Base-by-base conservation (phyloP, 805 yeast genomes). In the Zygotorulaspora chibaensis region DNA sequence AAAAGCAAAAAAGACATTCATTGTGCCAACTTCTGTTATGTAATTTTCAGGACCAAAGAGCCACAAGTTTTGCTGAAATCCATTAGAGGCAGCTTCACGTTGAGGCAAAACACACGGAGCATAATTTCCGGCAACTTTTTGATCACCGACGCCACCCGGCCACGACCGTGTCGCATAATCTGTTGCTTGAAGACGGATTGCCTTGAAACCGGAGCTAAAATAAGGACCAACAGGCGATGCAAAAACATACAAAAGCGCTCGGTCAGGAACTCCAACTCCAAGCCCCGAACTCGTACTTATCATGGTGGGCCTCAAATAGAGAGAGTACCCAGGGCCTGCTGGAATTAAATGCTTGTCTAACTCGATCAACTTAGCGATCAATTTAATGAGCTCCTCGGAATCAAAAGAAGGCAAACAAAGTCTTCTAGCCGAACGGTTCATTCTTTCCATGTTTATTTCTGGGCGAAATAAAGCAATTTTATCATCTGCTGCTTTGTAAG, bases 71-170 rank as follows among this genome's bases (percentile, higher is more conserved):
- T 93, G 98, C 67, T 87, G 95, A 74, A 81, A 90, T 35, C 99
- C 99, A 69, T 89, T 81, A 18, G 74, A 61, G 45, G 96, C 96
- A 42, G 98, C 96, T 71, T 87, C 84, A 58, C 77, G 73, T 72
- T 88, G 96, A 26, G 98, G 97, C 64, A 78, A 75, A 60, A 90
- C 81, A 67, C 96, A 87, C 51, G 98, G 97, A 36, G 97, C 99
- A 65, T 91, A 91, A 75, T 91, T 91, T 51, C 96, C 97, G 69
- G 98, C 99, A 60, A 91, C 79, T 71, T 91, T 91, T 69, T 80
- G 84, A 79, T 91, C 85, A 70, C 99, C 99, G 58, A 82, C 89
- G 68, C 98, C 99, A 62, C 96, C 96, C 63, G 98, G 98, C 98
- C 98, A 91, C 25, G 99, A 98, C 74, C 99, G 85, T 27, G 90